Conservation (phyloP, 441 rosid species). For the Rhodomyrtus psidioides region DNA sequence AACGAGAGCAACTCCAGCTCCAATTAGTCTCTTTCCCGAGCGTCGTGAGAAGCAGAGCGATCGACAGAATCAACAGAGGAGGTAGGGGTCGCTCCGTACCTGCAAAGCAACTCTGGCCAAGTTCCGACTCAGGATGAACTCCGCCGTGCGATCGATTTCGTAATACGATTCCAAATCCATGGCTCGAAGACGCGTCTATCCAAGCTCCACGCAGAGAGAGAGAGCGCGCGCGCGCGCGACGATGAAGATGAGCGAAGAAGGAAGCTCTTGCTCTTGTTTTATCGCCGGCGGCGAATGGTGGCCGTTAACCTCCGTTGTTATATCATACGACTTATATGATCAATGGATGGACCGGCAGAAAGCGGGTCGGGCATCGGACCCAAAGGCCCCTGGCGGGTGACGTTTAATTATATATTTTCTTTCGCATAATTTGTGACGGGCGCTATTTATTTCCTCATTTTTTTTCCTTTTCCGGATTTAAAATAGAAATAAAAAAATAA, state of each 20-base stretch:
- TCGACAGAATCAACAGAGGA: not conserved
- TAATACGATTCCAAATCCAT: constrained; percentile 58
- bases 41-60: not conserved
- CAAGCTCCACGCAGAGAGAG: not conserved
- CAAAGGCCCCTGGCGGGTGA: not conserved
- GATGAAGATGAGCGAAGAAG: not conserved
- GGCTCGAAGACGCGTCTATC: not conserved
- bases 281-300: not conserved
- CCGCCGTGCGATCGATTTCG: constrained; percentile 53
- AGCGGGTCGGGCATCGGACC: not conserved
- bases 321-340: no score
- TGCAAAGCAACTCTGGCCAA: constrained; percentile 71
- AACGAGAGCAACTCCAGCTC: not conserved
- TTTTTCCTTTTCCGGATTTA: not conserved
- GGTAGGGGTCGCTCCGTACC: constrained; percentile 18
- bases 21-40: not conserved
- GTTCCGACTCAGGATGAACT: constrained; percentile 45
- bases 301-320: not conserved
- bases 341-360: not conserved
- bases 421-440: not conserved
- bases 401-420: not conserved
- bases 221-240: no score
- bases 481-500: not conserved
- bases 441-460: not conserved
- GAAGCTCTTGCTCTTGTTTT: not conserved